Evolutionary conservation across 495 filamentous ascomycete genomes (phyloP).

Genomic region (Pyrenula massariospora): DNA sequence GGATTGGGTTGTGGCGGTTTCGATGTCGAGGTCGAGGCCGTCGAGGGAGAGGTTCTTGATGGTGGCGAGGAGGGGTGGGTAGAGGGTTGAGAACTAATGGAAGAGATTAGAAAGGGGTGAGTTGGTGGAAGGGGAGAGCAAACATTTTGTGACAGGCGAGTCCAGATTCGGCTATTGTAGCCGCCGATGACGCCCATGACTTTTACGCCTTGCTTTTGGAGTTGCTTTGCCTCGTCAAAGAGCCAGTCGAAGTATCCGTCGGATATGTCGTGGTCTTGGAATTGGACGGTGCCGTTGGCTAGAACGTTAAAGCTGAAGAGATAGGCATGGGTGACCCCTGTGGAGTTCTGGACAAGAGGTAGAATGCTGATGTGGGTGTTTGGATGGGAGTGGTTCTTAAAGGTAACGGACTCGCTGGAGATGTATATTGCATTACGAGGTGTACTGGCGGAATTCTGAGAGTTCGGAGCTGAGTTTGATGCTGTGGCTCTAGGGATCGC

Average conservation of each 20-base stretch:
- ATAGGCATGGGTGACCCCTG: background rate
- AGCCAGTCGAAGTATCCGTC: constrained; percentile 31
- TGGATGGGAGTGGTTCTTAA: background rate
- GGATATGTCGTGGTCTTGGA: background rate
- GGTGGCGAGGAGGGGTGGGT: constrained; percentile 38
- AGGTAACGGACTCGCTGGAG: background rate
- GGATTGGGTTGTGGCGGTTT: constrained; percentile 46
- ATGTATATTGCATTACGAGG: background rate
- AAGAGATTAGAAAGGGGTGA: background rate
- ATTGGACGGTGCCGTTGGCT: background rate
- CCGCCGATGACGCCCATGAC: constrained; percentile 78
- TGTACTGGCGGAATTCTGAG: background rate
- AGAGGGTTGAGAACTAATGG: constrained; percentile 41
- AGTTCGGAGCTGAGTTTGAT: background rate
- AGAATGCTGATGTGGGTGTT: background rate
- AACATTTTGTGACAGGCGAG: background rate
- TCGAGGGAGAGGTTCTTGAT: constrained; percentile 36
- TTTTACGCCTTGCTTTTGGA: constrained; percentile 55
- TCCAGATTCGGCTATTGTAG: constrained; percentile 26
- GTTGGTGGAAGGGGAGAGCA: background rate
- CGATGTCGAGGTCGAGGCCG: constrained; percentile 60
- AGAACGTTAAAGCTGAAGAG: background rate
- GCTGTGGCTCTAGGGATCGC: background rate
- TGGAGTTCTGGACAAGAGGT: background rate
- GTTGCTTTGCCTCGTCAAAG: constrained; percentile 57